A percentile compares a stretch with the other conserved stretches of the same genome.
Conservation (phyloP, 306 rosid species). For the Albizia julibrissin region DNA sequence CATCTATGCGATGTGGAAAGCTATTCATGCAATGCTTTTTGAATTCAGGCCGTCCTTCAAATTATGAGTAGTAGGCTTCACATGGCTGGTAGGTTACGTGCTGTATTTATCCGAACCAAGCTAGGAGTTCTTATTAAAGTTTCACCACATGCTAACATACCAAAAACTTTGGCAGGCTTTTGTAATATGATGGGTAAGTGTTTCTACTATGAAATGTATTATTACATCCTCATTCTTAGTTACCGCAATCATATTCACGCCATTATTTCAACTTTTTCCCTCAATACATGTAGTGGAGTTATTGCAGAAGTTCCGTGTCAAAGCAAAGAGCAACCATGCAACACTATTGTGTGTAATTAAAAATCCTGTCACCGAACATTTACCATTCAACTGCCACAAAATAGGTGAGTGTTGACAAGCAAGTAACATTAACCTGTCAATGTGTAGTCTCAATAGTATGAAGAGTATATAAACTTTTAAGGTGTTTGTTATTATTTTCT, state of each 20-base stretch:
- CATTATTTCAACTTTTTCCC: not conserved
- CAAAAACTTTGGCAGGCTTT: constrained; percentile 19
- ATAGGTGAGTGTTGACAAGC: constrained; percentile 9
- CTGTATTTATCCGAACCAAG: constrained; percentile 24
- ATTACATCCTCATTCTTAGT: not conserved
- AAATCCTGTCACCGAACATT: constrained; percentile 31
- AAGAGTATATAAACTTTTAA: not conserved
- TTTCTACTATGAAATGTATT: not conserved
- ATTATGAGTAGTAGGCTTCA: constrained; percentile 28
- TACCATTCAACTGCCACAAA: constrained; percentile 12
- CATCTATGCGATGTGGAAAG: not conserved
- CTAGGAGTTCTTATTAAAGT: constrained; percentile 35
- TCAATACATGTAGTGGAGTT: not conserved
- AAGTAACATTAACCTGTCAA: not conserved
- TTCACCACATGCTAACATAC: constrained; percentile 25
- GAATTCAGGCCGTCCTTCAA: constrained; percentile 23
- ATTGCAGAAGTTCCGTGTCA: not conserved
- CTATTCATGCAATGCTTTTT: not conserved
- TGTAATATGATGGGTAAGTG: constrained; percentile 33
- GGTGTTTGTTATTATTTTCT: not conserved
- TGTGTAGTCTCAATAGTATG: not conserved
- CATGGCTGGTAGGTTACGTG: constrained; percentile 23
- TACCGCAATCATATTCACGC: not conserved
- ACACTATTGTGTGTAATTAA: constrained; percentile 17
- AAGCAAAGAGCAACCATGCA: not conserved